Base-by-base conservation (phyloP, 2,329 filamentous ascomycete genomes). In the Ophiostoma triangulosporum region DNA sequence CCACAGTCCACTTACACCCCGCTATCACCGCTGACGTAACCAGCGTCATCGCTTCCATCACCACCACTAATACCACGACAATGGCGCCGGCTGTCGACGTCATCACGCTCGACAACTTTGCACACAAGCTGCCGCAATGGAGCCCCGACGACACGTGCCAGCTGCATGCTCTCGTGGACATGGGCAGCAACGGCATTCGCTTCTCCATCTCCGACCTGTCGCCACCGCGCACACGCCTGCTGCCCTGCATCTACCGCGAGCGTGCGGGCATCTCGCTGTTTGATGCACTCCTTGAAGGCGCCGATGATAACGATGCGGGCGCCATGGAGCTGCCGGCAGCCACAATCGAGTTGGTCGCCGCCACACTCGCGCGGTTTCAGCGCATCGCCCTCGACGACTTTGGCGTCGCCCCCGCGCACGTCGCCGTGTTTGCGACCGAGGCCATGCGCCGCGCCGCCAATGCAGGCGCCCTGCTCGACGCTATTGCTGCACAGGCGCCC, bases 191-290 rank as follows among this genome's bases (percentile, higher is more conserved):
- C 72, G 90, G 89, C 62, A 91, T 95, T 62, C 87, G 90, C 53
- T 95, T 95, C 73, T 91, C 88, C 45, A 88, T 95, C 62, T 87
- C 88, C 8, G 82, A 88, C 59, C 75, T 94, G n/a, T 77, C 81
- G 4, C 82, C 84, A 22, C 78, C 81, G 4, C 78, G 73, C 36
- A 75, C 85, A 24, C 84, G 89, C 24, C 79, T 89, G 24, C 75
- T 95, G 40, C 81, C 77, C 17, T 90, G 85, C 26, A 62, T 95
- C 54, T 94, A 88, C 68, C 80, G 85, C 61, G 81, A 88, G 61
- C 83, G 90, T 6, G 84, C 81, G 9, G 78, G 76, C 22, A 93
- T 96, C 55, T 95, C 89, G 2, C 76, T 96, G 11, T 95, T 93
- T 68, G 88, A 95, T 63, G 88, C 88, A 1, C 69, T 83, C 68